Evolutionary conservation across 805 yeast genomes (phyloP), one percentile per base, ranked within the genome.

Genomic region (Candida germanica): DNA sequence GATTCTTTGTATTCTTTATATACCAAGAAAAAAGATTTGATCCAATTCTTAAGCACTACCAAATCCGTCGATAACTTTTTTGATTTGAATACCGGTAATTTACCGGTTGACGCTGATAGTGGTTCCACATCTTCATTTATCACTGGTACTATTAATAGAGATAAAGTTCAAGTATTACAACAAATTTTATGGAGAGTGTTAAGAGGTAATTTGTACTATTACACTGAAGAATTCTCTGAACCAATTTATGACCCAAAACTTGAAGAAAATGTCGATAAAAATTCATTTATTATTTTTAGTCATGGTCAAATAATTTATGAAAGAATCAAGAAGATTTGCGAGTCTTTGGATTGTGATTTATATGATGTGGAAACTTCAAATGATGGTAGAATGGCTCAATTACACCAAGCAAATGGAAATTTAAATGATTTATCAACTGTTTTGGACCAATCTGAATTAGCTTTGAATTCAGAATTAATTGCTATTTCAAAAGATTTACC

Each of bases 121-220:
- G 50, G 64, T 20, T 42, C 66, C 10, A 61, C 61, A 26, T 45
- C 40, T 3, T 42, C 41, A 1, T 79, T 81, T 45, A 76, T 85
- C 33, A 77, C 93, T 6, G 98, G 98, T 35, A 89, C 91, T 10
- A 80, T 93, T 30, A 73, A 79, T 29, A 74, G 93, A 50, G 76
- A 69, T 8, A 84, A 83, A 52, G 71, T 87, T 18, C 76, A 73
- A 11, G 69, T 82, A 2, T 67, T 93, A 44, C 88, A 88, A 55
- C 84, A 80, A 50, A 87, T 93, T 38, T 64, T 88, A 31, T 93
- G 96, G 95, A 77, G 99, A 63, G 79, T 87, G 13, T 73, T 91
- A 44, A 79, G 98, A 58, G 98, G 98, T 53, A 93, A 93, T 58
- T 68, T 94, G 46, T 87, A 75, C 52, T 76, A 89, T 58, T 80